A percentile compares a stretch with the other conserved stretches of the same genome.
These are phyloP conservation scores for Aspergillus fijiensis DNA, from an alignment of 2,329 filamentous ascomycete genomes.

Conservation along the genomic window DNA sequence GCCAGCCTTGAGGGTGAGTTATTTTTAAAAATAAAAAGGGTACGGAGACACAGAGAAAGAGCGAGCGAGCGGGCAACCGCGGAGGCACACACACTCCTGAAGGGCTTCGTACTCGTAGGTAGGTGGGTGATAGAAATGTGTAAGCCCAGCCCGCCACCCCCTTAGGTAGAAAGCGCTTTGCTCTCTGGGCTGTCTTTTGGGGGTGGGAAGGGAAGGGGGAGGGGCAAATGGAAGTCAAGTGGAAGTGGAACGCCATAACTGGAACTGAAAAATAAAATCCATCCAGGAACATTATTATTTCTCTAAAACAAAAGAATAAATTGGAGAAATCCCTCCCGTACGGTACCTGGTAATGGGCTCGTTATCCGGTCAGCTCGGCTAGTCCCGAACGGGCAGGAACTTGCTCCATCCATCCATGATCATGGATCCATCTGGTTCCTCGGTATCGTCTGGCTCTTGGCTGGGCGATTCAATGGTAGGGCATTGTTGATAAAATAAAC, in stretches of 20 bases:
- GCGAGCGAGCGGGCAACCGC: not conserved
- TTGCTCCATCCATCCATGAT: not conserved
- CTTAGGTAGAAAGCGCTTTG: slow-evolving; percentile 27
- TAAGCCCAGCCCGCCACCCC: slow-evolving; percentile 32
- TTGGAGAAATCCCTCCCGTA: slow-evolving; percentile 6
- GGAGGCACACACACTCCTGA: not conserved
- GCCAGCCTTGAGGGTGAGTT: not conserved
- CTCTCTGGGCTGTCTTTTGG: not conserved
- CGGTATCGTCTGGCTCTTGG: not conserved
- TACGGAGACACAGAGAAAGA: too few relatives aligned
- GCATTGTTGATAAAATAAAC: too few relatives aligned
- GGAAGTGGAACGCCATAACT: slow-evolving; percentile 22
- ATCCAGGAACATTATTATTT: not conserved
- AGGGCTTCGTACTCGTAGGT: not conserved
- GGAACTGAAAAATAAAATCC: not conserved
- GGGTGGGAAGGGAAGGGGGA: not conserved
- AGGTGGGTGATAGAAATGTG: slow-evolving; percentile 4
- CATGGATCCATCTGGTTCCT: not conserved
- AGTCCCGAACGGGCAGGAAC: slow-evolving; percentile 4
- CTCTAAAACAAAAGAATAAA: not conserved
- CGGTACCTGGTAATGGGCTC: slow-evolving; percentile 20
- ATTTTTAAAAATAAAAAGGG: slow-evolving; percentile 7
- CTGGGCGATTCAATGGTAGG: not conserved
- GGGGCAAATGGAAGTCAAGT: slow-evolving; percentile 6
- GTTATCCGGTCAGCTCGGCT: slow-evolving; percentile 2